Evolutionary conservation across 768 basidiomycete species (phyloP).

Genomic region (Leccinum pellstonianum): DNA sequence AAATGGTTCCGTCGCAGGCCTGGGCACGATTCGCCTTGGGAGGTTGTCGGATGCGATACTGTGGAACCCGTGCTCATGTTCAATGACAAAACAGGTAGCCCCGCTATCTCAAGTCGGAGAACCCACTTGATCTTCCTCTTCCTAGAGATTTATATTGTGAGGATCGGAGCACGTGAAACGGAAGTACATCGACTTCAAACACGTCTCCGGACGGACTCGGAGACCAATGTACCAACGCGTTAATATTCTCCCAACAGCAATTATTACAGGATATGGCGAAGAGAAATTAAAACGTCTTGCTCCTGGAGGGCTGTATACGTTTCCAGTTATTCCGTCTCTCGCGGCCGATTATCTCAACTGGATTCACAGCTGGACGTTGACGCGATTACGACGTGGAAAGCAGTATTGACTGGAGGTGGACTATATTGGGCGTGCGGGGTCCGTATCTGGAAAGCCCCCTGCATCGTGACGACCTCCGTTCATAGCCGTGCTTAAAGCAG

Average conservation of each 20-base stretch:
- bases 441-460: slow-evolving; percentile 48
- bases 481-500: slow-evolving; percentile 57
- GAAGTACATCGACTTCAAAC: slow-evolving; percentile 58
- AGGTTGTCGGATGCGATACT: slow-evolving; percentile 66
- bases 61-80: slow-evolving; percentile 67
- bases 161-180: slow-evolving; percentile 55
- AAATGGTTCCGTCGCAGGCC: slow-evolving; percentile 49
- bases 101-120: slow-evolving; percentile 6
- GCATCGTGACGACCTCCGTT: slow-evolving; percentile 57
- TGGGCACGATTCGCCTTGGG: slow-evolving; percentile 58
- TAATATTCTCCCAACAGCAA: slow-evolving; percentile 64
- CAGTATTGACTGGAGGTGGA: slow-evolving; percentile 64
- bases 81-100: neutral
- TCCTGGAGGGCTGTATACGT: slow-evolving; percentile 60
- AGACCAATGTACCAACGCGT: slow-evolving; percentile 49
- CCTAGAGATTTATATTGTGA: slow-evolving; percentile 58
- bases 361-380: slow-evolving; percentile 59
- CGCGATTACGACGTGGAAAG: slow-evolving; percentile 61
- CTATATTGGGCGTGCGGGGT: slow-evolving; percentile 68
- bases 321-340: slow-evolving; percentile 1
- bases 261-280: slow-evolving; percentile 53
- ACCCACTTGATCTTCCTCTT: slow-evolving; percentile 7
- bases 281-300: slow-evolving; percentile 60
- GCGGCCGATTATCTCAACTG: slow-evolving; percentile 1
- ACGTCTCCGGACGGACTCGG: slow-evolving; percentile 35